Conservation (phyloP, 176 grass and related monocot species). For the Cenchrus fungigraminus region DNA sequence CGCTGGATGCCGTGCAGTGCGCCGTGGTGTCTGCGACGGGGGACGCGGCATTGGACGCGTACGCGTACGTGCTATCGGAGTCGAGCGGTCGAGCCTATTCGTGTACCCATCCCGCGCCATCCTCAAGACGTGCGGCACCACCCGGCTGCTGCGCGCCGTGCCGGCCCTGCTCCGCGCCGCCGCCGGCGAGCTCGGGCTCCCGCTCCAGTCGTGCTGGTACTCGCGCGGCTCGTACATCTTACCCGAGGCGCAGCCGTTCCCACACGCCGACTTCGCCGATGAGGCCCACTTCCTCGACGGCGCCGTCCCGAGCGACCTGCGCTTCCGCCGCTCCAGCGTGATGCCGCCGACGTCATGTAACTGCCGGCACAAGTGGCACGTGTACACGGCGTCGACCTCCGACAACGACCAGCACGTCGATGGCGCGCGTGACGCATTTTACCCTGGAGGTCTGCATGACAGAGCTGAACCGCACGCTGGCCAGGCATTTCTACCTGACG, state of each 20-base stretch:
- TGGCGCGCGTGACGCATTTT: neutral
- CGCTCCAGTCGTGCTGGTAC: slow-evolving; percentile 43
- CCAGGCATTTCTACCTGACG: slow-evolving; percentile 16
- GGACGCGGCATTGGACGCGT: slow-evolving; percentile 14
- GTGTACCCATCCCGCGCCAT: slow-evolving; percentile 43
- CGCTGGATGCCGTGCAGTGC: slow-evolving; percentile 50
- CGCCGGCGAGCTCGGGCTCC: slow-evolving; percentile 24
- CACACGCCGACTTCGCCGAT: slow-evolving; percentile 48
- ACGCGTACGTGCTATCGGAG: slow-evolving; percentile 55
- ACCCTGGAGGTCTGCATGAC: slow-evolving; percentile 57
- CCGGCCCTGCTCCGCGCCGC: slow-evolving; percentile 36
- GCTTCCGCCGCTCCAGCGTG: slow-evolving; percentile 12
- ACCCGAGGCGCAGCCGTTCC: slow-evolving; percentile 48
- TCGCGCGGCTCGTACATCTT: slow-evolving; percentile 52
- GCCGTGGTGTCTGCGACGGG: slow-evolving; percentile 49
- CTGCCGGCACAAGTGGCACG: slow-evolving; percentile 31
- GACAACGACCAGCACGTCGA: too few species aligned
- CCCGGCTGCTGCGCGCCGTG: slow-evolving; percentile 37
- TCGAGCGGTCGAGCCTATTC: slow-evolving; percentile 46
- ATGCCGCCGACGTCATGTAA: neutral
- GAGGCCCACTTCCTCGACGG: slow-evolving; percentile 47
- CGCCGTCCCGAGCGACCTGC: slow-evolving; percentile 19
- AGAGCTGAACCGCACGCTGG: slow-evolving; percentile 40
- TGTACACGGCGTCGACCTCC: slow-evolving; percentile 33
- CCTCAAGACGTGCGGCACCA: slow-evolving; percentile 58